Percentiles rank a stretch among this genome's conserved stretches.
These are phyloP conservation scores for Kluyveromyces nonfermentans DNA, from an alignment of 805 yeast genomes.

Conservation along the genomic window DNA sequence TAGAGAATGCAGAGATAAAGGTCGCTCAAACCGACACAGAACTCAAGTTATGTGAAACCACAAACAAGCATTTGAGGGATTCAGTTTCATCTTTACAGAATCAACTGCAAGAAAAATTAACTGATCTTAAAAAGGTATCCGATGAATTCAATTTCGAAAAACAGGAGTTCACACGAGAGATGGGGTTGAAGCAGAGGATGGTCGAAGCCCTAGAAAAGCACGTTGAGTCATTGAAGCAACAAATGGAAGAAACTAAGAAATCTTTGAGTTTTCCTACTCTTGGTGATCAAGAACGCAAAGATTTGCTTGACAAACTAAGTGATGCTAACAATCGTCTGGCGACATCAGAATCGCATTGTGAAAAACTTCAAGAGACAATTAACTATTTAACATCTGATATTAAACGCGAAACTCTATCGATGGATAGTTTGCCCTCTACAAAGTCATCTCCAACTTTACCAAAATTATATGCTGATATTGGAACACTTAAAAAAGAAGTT, in stretches of 20 bases:
- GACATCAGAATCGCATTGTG: conserved; percentile 27
- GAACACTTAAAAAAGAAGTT: conserved; percentile 54
- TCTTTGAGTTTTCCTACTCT: conserved; percentile 27
- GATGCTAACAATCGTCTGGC: conserved; percentile 27
- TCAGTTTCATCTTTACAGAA: conserved; percentile 24
- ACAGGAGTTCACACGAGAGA: conserved; percentile 46
- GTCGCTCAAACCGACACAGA: conserved; percentile 3
- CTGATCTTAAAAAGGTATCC: conserved; percentile 39
- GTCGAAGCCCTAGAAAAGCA: conserved; percentile 37
- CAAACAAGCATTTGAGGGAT: conserved; percentile 25
- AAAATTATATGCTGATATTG: conserved; percentile 49
- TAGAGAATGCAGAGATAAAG: conserved; percentile 9
- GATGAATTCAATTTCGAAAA: conserved; percentile 36
- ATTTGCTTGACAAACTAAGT: conserved; percentile 26
- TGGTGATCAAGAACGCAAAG: conserved; percentile 26
- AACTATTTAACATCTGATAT: conserved; percentile 32
- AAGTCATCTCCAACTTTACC: conserved; percentile 7
- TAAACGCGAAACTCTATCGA: conserved; percentile 5
- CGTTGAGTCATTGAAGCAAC: conserved; percentile 32
- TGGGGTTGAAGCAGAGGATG: conserved; percentile 52
- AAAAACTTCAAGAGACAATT: conserved; percentile 36
- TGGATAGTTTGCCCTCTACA: conserved; percentile 9
- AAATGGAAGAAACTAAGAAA: conserved; percentile 43
- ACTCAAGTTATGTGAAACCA: conserved; percentile 19
- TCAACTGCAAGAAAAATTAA: conserved; percentile 35